Percentiles rank a stretch among this genome's conserved stretches.
phyloP scores from a whole-genome alignment of 2,329 filamentous ascomycete genomes.

The Cercospora sp. region DNA sequence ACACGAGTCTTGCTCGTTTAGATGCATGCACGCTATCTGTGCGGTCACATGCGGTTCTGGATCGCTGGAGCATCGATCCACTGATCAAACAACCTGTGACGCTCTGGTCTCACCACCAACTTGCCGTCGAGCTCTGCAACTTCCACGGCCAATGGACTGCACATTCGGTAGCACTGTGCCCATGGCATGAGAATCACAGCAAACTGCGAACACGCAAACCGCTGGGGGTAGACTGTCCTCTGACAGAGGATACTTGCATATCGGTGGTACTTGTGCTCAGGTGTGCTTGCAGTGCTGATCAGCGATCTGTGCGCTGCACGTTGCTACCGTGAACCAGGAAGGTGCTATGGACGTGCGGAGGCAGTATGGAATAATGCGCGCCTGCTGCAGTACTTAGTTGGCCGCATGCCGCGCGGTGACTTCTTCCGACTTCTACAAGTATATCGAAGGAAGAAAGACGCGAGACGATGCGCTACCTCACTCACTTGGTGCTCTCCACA shows the following conservation, averaged over 20 bases:
- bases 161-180: neutral
- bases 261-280: neutral
- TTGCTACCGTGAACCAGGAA: neutral
- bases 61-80: neutral
- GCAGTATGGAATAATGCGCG: neutral
- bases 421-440: neutral
- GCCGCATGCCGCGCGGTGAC: neutral
- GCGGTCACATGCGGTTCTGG: neutral
- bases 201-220: neutral
- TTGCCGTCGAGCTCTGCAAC: neutral
- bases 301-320: neutral
- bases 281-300: neutral
- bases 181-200: neutral
- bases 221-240: neutral
- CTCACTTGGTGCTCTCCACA: neutral
- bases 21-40: neutral
- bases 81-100: neutral
- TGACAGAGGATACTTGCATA: neutral
- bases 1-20: neutral
- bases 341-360: neutral
- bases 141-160: neutral
- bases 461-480: neutral
- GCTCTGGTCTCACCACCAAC: neutral
- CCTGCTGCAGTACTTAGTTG: neutral
- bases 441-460: neutral